A percentile compares a stretch with the other conserved stretches of the same genome.
These are phyloP conservation scores for Candida hungchunana DNA, from an alignment of 805 yeast species.

Conservation along the genomic window DNA sequence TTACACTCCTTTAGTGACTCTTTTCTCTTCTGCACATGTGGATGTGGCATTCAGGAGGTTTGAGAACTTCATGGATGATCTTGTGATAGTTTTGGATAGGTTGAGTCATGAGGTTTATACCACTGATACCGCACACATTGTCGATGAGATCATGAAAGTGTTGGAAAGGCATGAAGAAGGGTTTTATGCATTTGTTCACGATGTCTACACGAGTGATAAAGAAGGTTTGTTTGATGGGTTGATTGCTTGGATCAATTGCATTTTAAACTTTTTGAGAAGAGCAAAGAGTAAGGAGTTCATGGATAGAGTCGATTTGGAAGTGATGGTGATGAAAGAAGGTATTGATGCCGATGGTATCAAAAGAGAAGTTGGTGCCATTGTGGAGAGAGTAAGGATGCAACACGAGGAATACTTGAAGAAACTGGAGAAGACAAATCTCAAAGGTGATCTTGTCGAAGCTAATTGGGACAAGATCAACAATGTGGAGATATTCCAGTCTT, in stretches of 20 bases:
- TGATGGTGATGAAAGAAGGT: conserved; percentile 27
- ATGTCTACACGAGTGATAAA: conserved; percentile 75
- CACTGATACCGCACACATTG: conserved; percentile 56
- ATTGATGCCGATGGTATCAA: conserved; percentile 29
- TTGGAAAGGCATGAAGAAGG: conserved; percentile 69
- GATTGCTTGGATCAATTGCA: conserved; percentile 67
- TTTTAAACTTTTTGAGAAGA: conserved; percentile 57
- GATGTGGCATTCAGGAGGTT: conserved; percentile 61
- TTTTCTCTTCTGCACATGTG: conserved; percentile 64
- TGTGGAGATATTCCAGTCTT: conserved; percentile 36
- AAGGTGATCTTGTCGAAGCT: conserved; percentile 29
- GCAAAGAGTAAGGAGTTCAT: conserved; percentile 41
- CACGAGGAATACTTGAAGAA: conserved; percentile 30
- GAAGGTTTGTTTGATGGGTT: conserved; percentile 67
- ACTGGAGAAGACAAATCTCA: conserved; percentile 19
- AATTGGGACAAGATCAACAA: conserved; percentile 43
- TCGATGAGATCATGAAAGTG: conserved; percentile 58
- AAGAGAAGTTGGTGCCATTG: conserved; percentile 36
- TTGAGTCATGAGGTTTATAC: conserved; percentile 46
- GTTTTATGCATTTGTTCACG: conserved; percentile 72
- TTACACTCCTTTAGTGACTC: conserved; percentile 67
- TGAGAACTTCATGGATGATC: conserved; percentile 62
- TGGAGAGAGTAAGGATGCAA: conserved; percentile 33
- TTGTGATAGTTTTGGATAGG: conserved; percentile 52
- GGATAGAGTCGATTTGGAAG: conserved; percentile 42